Percentiles rank a stretch among this genome's conserved stretches.
These are phyloP conservation scores for Astrothelium subdiscretum DNA, from an alignment of 495 filamentous ascomycete species.

Conservation along the genomic window DNA sequence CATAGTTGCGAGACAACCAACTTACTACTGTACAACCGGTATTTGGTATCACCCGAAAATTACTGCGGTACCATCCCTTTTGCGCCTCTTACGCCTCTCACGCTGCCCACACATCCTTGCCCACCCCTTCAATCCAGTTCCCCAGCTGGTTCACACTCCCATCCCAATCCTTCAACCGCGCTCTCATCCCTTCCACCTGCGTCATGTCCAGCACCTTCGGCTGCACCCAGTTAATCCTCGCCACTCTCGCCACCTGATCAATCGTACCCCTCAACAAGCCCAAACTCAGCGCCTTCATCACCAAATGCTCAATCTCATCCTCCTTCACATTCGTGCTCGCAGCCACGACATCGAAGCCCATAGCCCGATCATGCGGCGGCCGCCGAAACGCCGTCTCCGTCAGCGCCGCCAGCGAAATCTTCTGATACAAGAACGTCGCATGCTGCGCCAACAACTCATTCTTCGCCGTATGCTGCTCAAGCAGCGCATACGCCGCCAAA, in stretches of 20 bases:
- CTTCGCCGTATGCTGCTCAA: conserved; percentile 61
- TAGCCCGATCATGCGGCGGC: conserved; percentile 86
- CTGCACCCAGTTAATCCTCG: conserved; percentile 96
- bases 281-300: conserved; percentile 96
- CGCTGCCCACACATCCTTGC: conserved; percentile 18
- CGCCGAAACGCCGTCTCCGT: conserved; percentile 95
- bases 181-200: conserved; percentile 91
- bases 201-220: conserved; percentile 92
- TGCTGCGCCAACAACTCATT: conserved; percentile 71
- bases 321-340: conserved; percentile 84
- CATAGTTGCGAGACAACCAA: neutral
- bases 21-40: neutral
- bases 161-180: conserved; percentile 84
- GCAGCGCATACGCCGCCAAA: conserved; percentile 69
- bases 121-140: conserved; percentile 69
- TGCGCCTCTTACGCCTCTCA: neutral
- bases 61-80: neutral
- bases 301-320: conserved; percentile 88
- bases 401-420: conserved; percentile 90
- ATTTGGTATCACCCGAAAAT: neutral
- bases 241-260: conserved; percentile 89
- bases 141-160: conserved; percentile 86
- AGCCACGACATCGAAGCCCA: conserved; percentile 79
- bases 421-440: conserved; percentile 77
- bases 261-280: conserved; percentile 85